Percentiles rank a stretch among this genome's conserved stretches.
Evolutionary conservation across 1,284 basidiomycete species (phyloP).

Genomic region (Austropuccinia psidii): DNA sequence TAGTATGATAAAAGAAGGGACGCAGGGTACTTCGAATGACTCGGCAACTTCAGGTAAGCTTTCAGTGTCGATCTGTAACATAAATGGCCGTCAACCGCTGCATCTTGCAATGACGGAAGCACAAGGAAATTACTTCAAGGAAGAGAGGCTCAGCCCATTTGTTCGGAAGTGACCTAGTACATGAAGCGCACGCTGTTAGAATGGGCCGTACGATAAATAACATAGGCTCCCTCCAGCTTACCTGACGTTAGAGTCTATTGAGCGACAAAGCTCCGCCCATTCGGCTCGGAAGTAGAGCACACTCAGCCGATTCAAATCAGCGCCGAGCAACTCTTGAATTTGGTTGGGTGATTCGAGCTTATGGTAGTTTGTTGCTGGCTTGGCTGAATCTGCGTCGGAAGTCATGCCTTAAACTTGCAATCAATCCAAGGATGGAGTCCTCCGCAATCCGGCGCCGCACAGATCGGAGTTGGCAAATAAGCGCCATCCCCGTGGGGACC

Average conservation of each 20-base stretch:
- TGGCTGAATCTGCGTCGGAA: not conserved
- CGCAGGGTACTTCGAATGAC: slow-evolving; percentile 84
- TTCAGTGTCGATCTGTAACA: slow-evolving; percentile 76
- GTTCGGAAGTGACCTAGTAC: not conserved
- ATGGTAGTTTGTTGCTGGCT: slow-evolving; percentile 5
- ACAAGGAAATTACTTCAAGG: slow-evolving; percentile 17
- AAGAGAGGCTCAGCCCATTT: slow-evolving; percentile 13
- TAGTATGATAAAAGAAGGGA: slow-evolving; percentile 78
- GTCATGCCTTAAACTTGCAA: too few species aligned
- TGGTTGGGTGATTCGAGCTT: slow-evolving; percentile 58
- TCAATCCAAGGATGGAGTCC: too few species aligned
- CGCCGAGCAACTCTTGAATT: slow-evolving; percentile 65
- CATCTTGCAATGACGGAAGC: not conserved
- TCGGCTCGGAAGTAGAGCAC: slow-evolving; percentile 86
- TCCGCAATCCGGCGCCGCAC: too few species aligned
- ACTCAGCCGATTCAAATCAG: slow-evolving; percentile 68
- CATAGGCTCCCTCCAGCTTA: slow-evolving; percentile 56
- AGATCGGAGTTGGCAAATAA: too few species aligned
- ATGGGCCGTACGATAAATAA: slow-evolving; percentile 63
- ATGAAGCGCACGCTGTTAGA: slow-evolving; percentile 43
- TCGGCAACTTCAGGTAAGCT: slow-evolving; percentile 78
- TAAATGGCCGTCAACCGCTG: not conserved
- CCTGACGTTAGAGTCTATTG: not conserved
- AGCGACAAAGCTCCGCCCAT: slow-evolving; percentile 77
- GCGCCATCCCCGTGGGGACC: too few species aligned